Evolutionary conservation across 108 stramenopile species (phyloP).

Genomic region (Aurantiochytrium sp.): DNA sequence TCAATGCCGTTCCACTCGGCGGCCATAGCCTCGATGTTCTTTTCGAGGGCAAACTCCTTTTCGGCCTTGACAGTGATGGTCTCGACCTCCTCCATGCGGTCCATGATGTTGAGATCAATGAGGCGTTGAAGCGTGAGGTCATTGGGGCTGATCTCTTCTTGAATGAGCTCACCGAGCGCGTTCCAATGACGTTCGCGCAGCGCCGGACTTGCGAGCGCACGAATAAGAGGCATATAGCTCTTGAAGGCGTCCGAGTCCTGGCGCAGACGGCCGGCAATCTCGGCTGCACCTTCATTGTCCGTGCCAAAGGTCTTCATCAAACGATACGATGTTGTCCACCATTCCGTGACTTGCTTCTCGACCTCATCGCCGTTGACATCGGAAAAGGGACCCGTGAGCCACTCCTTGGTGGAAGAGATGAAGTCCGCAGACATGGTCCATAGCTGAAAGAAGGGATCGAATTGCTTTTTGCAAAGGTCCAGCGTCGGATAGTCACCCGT

Average conservation of each 20-base stretch:
- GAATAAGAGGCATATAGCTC: constrained; percentile 53
- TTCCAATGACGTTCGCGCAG: constrained; percentile 55
- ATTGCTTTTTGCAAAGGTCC: constrained; percentile 30
- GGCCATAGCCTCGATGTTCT: constrained; percentile 47
- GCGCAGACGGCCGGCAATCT: constrained; percentile 39
- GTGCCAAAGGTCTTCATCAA: constrained; percentile 42
- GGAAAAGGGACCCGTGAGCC: constrained; percentile 51
- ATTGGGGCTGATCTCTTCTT: constrained; percentile 48
- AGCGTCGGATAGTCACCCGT: constrained; percentile 49
- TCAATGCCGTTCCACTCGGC: constrained; percentile 49
- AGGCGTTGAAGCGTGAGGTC: constrained; percentile 52
- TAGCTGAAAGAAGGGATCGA: constrained; percentile 46
- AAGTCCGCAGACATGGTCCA: constrained; percentile 60
- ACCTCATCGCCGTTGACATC: constrained; percentile 48
- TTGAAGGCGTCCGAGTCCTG: constrained; percentile 51
- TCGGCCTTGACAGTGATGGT: constrained; percentile 56
- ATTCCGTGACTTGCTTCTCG: constrained; percentile 45
- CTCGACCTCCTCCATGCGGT: constrained; percentile 54
- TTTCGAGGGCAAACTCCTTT: constrained; percentile 54
- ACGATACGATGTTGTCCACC: constrained; percentile 56
- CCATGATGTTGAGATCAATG: constrained; percentile 46
- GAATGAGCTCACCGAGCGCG: constrained; percentile 43
- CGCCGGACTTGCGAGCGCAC: constrained; percentile 50
- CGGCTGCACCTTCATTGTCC: constrained; percentile 39
- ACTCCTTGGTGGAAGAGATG: constrained; percentile 40